phyloP scores from a whole-genome alignment of 495 filamentous ascomycete species.

The Filosporella fistucella region DNA sequence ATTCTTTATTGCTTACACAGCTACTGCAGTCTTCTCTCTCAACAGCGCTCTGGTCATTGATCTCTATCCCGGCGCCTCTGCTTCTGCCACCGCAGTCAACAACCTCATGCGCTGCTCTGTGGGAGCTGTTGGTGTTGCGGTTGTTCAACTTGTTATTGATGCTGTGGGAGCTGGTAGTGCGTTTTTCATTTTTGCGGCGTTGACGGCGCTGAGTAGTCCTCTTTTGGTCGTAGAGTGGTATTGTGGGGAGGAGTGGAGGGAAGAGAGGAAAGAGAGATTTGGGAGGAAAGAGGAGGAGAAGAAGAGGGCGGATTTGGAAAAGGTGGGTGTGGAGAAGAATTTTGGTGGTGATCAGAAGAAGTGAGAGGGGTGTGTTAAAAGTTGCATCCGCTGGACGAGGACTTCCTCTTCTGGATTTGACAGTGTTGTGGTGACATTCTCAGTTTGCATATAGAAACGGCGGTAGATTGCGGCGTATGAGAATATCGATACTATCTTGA shows the following conservation, averaged over 20 bases:
- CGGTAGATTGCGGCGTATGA: too few relatives aligned
- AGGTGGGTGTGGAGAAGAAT: background rate
- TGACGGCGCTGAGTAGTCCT: slow-evolving; percentile 2
- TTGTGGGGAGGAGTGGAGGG: slow-evolving; percentile 11
- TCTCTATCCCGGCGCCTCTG: slow-evolving; percentile 32
- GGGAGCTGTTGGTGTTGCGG: slow-evolving; percentile 56
- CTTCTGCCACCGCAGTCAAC: slow-evolving; percentile 59
- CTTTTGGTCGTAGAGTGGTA: slow-evolving; percentile 13
- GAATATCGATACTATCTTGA: too few relatives aligned
- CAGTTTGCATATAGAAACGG: too few relatives aligned
- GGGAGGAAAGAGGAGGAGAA: slow-evolving; percentile 1
- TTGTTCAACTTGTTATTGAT: slow-evolving; percentile 53
- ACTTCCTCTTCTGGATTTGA: too few relatives aligned
- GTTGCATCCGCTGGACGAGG: too few relatives aligned
- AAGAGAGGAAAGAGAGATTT: slow-evolving; percentile 12
- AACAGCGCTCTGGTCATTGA: slow-evolving; percentile 31
- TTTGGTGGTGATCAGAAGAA: too few relatives aligned
- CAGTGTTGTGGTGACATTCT: too few relatives aligned
- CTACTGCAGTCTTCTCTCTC: slow-evolving; percentile 21
- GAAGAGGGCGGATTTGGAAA: slow-evolving; percentile 1
- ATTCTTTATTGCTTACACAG: slow-evolving; percentile 33
- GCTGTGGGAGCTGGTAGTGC: slow-evolving; percentile 56
- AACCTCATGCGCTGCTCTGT: slow-evolving; percentile 60
- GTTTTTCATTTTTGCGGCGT: slow-evolving; percentile 52
- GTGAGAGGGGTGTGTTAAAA: too few relatives aligned